These are phyloP conservation scores for Dryas octopetala DNA, from an alignment of 306 rosid genomes.

Conservation along the genomic window DNA sequence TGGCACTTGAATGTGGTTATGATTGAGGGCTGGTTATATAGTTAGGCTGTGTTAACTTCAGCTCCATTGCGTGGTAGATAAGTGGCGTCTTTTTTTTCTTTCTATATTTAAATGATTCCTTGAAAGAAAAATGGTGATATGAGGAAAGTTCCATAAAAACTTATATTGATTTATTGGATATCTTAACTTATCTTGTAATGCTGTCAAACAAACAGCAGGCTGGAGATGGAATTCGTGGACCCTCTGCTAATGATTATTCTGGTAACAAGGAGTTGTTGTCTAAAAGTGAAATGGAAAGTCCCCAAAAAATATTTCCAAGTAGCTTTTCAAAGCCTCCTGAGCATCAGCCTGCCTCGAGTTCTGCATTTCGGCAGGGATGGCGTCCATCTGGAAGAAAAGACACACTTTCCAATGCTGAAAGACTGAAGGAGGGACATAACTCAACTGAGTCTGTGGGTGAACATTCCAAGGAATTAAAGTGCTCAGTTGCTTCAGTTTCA, in stretches of 20 bases:
- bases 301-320: neutral
- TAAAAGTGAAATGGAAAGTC: constrained; percentile 5
- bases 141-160: neutral
- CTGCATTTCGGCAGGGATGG: neutral
- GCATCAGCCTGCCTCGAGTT: neutral
- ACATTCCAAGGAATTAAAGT: neutral
- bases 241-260: neutral
- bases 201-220: neutral
- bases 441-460: neutral
- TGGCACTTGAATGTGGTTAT: neutral
- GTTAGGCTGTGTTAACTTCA: neutral
- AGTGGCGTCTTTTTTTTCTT: neutral
- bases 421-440: neutral
- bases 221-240: neutral
- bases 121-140: neutral
- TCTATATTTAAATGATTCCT: neutral
- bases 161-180: neutral
- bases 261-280: neutral
- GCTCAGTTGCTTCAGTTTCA: neutral
- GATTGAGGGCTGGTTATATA: neutral
- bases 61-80: neutral
- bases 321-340: neutral
- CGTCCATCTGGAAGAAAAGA: constrained; percentile 4
- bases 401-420: neutral
- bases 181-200: neutral